Conservation (phyloP, 1,139 yeast species). For the Debaryomycetaceae sp. region DNA sequence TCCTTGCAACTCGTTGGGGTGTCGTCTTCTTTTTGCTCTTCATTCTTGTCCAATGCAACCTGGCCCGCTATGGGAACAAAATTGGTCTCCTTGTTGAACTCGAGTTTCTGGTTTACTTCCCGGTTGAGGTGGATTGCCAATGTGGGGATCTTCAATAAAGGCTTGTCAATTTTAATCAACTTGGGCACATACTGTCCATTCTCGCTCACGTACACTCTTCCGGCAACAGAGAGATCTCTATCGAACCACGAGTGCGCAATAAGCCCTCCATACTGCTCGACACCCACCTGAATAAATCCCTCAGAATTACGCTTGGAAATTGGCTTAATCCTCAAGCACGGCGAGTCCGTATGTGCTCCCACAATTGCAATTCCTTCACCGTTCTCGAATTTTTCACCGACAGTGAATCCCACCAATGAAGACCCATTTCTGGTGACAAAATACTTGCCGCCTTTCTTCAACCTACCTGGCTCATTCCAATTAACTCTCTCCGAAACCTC, state of each 20-base stretch:
- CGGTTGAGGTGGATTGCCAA: conserved; percentile 90
- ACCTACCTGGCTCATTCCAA: conserved; percentile 55
- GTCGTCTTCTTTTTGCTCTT: conserved; percentile 13
- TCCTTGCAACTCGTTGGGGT: conserved; percentile 37
- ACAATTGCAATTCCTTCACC: conserved; percentile 85
- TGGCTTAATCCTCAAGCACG: conserved; percentile 91
- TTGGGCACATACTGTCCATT: conserved; percentile 56
- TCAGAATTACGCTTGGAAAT: conserved; percentile 66
- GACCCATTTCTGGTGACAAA: conserved; percentile 85
- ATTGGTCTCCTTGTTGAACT: conserved; percentile 86
- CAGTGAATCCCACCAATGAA: conserved; percentile 81
- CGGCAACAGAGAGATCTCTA: conserved; percentile 88
- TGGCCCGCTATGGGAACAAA: conserved; percentile 86
- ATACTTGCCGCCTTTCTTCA: conserved; percentile 62
- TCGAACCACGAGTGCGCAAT: conserved; percentile 93
- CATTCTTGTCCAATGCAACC: conserved; percentile 33
- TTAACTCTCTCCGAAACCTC: conserved; percentile 72
- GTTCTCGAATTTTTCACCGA: conserved; percentile 70
- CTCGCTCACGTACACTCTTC: conserved; percentile 71
- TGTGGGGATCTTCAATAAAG: conserved; percentile 88
- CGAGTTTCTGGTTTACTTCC: conserved; percentile 73
- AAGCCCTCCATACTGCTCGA: conserved; percentile 94
- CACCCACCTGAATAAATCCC: conserved; percentile 88
- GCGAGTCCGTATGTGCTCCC: conserved; percentile 96
- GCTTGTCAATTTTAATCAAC: conserved; percentile 76